These are phyloP conservation scores for Pelargonium nanum DNA, from an alignment of 345 rosid species.

Conservation along the genomic window DNA sequence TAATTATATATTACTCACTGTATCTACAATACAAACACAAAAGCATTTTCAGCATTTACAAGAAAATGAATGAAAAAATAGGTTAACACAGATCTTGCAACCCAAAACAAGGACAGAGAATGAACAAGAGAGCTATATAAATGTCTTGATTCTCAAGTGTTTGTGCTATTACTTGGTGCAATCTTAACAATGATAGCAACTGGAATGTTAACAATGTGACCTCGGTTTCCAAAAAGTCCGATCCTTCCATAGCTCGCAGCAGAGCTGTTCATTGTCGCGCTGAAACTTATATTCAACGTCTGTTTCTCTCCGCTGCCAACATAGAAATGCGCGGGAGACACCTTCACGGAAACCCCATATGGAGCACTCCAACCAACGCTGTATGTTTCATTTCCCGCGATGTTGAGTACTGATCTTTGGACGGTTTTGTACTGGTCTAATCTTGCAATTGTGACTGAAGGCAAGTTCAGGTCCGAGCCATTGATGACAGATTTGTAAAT, in stretches of 20 bases:
- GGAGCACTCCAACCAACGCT: conserved; percentile 68
- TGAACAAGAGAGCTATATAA: neutral
- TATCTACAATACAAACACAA: conserved; percentile 12
- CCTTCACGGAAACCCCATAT: conserved; percentile 53
- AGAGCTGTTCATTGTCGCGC: conserved; percentile 40
- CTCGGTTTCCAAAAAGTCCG: conserved; percentile 53
- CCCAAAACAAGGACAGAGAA: conserved; percentile 8
- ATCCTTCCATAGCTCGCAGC: conserved; percentile 60
- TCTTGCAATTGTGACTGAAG: conserved; percentile 64
- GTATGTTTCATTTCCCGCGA: conserved; percentile 58
- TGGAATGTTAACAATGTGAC: conserved; percentile 68
- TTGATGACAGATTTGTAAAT: conserved; percentile 26
- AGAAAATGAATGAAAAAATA: conserved; percentile 21
- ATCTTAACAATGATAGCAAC: conserved; percentile 42
- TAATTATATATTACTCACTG: conserved; percentile 3
- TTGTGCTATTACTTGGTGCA: conserved; percentile 17
- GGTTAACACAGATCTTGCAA: conserved; percentile 17
- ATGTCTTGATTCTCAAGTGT: conserved; percentile 11
- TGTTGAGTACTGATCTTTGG: conserved; percentile 44
- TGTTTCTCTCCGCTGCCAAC: conserved; percentile 47
- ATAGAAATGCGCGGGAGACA: conserved; percentile 51
- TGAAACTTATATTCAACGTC: conserved; percentile 39
- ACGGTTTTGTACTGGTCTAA: conserved; percentile 43
- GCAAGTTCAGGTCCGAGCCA: conserved; percentile 67
- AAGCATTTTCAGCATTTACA: conserved; percentile 17